Evolutionary conservation across 2,329 filamentous ascomycete genomes (phyloP).

Genomic region (Cercospora citrullina): DNA sequence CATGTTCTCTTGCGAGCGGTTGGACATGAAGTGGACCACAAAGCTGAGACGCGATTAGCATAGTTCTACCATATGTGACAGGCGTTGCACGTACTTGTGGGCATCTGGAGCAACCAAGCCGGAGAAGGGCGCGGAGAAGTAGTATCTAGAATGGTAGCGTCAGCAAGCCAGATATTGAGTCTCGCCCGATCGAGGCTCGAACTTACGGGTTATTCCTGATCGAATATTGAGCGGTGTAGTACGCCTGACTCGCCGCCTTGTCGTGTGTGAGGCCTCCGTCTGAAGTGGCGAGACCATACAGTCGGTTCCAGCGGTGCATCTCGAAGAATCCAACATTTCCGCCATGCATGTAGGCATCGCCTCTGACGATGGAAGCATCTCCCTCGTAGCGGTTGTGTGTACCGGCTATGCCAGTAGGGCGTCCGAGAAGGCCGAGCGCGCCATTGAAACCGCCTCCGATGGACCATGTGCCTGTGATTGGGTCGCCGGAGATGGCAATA

Average conservation of each 20-base stretch:
- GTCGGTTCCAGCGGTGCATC: slow-evolving; percentile 22
- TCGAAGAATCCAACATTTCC: slow-evolving; percentile 17
- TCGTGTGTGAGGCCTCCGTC: slow-evolving; percentile 24
- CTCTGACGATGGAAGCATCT: slow-evolving; percentile 36
- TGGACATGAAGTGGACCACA: slow-evolving; percentile 29
- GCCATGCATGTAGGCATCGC: slow-evolving; percentile 34
- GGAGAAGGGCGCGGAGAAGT: slow-evolving; percentile 32
- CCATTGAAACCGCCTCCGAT: slow-evolving; percentile 19
- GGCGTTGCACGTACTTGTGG: neutral
- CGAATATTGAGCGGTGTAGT: slow-evolving; percentile 19
- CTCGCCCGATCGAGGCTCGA: neutral
- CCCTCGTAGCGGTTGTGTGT: slow-evolving; percentile 41
- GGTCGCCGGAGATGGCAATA: slow-evolving; percentile 26
- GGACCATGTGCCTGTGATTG: slow-evolving; percentile 26
- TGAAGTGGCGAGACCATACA: slow-evolving; percentile 14
- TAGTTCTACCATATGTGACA: too few species aligned
- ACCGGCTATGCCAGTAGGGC: slow-evolving; percentile 23
- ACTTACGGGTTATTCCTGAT: slow-evolving; percentile 35
- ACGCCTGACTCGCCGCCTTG: slow-evolving; percentile 12
- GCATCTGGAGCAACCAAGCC: slow-evolving; percentile 18
- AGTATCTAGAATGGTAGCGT: slow-evolving; percentile 20
- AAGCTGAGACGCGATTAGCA: slow-evolving; percentile 10
- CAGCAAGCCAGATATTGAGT: neutral
- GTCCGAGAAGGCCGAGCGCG: slow-evolving; percentile 8
- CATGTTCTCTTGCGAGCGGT: slow-evolving; percentile 26